Conservation (phyloP, 1,284 basidiomycete genomes). For the Neonothopanus nambi region DNA sequence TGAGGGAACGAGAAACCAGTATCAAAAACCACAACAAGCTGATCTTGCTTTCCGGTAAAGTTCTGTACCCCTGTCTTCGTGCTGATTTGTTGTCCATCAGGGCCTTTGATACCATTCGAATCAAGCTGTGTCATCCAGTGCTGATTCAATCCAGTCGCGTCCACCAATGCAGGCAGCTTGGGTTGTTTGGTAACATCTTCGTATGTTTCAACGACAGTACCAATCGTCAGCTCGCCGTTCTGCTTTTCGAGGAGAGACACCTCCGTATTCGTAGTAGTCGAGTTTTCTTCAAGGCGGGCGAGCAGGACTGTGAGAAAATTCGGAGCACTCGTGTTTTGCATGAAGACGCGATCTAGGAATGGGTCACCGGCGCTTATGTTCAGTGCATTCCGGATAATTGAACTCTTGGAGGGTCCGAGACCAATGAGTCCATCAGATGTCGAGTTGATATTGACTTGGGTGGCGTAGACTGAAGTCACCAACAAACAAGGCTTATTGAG, state of each 20-base stretch:
- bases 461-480: background rate
- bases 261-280: background rate
- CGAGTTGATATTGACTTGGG: background rate
- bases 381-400: background rate
- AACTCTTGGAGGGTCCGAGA: background rate
- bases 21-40: constrained; percentile 12
- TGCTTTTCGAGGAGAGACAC: constrained; percentile 7
- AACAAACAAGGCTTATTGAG: no score
- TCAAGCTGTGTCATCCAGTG: constrained; percentile 16
- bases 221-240: constrained; percentile 11
- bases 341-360: constrained; percentile 6
- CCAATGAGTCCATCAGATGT: background rate
- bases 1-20: constrained; percentile 9
- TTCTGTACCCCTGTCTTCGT: background rate
- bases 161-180: constrained; percentile 7
- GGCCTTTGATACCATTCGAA: constrained; percentile 8
- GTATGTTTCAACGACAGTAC: constrained; percentile 9
- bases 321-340: constrained; percentile 3
- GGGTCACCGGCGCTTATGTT: background rate
- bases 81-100: constrained; percentile 1
- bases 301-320: constrained; percentile 5
- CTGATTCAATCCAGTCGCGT: background rate
- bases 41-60: constrained; percentile 8
- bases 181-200: background rate
- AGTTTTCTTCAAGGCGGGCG: background rate